These are phyloP conservation scores for Chrysosporium keratinophilum DNA, from an alignment of 2,329 filamentous ascomycete species.

Conservation along the genomic window DNA sequence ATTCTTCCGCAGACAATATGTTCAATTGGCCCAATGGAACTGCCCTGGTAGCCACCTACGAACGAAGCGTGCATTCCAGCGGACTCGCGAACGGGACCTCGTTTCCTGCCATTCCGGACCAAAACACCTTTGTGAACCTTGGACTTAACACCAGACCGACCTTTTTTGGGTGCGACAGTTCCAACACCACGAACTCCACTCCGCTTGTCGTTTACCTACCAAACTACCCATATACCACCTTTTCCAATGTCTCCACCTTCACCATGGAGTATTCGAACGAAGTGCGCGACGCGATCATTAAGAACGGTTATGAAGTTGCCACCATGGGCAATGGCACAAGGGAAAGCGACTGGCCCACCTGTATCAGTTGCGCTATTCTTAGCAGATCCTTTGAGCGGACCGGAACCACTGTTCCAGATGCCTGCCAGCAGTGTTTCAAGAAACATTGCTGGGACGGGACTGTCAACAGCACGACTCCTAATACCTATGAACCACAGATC, in stretches of 20 bases:
- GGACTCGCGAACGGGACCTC: slow-evolving; percentile 55
- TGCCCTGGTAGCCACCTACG: slow-evolving; percentile 61
- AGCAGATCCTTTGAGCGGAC: slow-evolving; percentile 65
- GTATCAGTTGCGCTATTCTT: slow-evolving; percentile 79
- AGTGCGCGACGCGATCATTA: slow-evolving; percentile 68
- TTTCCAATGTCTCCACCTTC: slow-evolving; percentile 73
- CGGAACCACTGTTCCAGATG: slow-evolving; percentile 54
- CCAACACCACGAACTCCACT: slow-evolving; percentile 47
- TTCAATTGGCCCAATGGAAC: slow-evolving; percentile 68
- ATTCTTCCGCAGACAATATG: slow-evolving; percentile 62
- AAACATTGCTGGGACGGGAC: slow-evolving; percentile 93
- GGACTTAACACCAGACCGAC: slow-evolving; percentile 63
- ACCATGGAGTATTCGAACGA: slow-evolving; percentile 51
- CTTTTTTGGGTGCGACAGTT: slow-evolving; percentile 67
- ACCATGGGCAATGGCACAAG: slow-evolving; percentile 73
- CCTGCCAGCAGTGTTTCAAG: slow-evolving; percentile 66
- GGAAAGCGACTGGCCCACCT: slow-evolving; percentile 66
- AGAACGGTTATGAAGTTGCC: slow-evolving; percentile 74
- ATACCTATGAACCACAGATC: slow-evolving; percentile 35
- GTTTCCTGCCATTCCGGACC: slow-evolving; percentile 63
- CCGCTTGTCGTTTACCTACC: slow-evolving; percentile 82
- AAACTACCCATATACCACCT: slow-evolving; percentile 66
- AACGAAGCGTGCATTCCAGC: slow-evolving; percentile 48
- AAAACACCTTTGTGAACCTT: slow-evolving; percentile 68
- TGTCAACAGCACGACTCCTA: slow-evolving; percentile 31